Conservation (phyloP, 768 basidiomycete species). For the Mrakia blollopis region DNA sequence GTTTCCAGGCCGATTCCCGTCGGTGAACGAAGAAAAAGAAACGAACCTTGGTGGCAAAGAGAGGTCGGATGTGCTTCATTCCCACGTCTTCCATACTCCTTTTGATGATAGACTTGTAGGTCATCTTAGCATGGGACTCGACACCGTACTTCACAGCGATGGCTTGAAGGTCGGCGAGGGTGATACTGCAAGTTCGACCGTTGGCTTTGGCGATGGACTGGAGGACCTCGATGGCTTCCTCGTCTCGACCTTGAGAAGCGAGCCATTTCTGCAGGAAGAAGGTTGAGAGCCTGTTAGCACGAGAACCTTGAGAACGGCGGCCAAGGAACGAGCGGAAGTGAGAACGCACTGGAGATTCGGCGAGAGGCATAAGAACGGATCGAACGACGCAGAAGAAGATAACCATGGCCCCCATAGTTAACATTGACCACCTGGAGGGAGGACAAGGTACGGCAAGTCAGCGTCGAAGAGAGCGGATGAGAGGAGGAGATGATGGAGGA, state of each 20-base stretch:
- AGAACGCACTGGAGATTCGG: neutral
- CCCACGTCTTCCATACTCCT: neutral
- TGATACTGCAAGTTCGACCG: neutral
- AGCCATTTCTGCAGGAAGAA: slow-evolving; percentile 8
- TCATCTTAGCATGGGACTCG: neutral
- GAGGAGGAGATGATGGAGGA: neutral
- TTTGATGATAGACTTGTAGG: neutral
- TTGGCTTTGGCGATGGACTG: neutral
- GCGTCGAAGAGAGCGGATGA: neutral
- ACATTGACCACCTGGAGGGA: neutral
- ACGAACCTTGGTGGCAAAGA: neutral
- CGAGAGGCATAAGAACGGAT: neutral
- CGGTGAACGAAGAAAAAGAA: neutral
- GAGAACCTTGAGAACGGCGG: neutral
- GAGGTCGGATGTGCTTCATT: slow-evolving; percentile 5
- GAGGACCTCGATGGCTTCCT: slow-evolving; percentile 19
- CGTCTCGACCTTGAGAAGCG: slow-evolving; percentile 21
- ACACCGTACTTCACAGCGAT: neutral
- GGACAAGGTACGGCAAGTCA: neutral
- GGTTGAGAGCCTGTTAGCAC: neutral
- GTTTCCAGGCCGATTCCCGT: neutral
- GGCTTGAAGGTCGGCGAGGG: neutral
- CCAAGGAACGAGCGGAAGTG: neutral
- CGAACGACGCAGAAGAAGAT: neutral
- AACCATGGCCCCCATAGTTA: neutral